Evolutionary conservation across 176 grass and related monocot genomes (phyloP), one percentile per base, ranked within the genome.

Genomic region (Aegilops umbellulata): DNA sequence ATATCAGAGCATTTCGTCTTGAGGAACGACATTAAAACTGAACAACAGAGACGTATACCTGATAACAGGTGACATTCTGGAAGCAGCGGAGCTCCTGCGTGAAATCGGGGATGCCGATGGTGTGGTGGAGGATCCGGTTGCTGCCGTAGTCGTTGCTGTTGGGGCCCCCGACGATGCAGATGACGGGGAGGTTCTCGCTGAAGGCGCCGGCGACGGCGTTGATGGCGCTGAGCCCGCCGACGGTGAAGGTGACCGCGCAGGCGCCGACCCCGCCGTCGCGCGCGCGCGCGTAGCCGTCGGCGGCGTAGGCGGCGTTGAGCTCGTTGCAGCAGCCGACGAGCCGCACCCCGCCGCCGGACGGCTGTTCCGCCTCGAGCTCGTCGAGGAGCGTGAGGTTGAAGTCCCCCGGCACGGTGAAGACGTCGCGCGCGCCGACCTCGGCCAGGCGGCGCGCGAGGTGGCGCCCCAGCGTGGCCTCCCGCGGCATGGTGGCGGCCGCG

Each of bases 271-370:
- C 76, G 7, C 86, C 64, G 41, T 9, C 85, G 58, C 87, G 87
- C 34, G 86, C 82, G 1, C 90, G 86, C 5, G 90, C 82, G 83
- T 92, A 92, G 4, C 90, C 90, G 62, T 92, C 90, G 32, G 90
- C 90, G 31, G 90, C 90, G 87, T 92, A 89, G 0, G 89, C 90
- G 1, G 93, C 93, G 90, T 93, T 95, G 80, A 95, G 93, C 88
- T 95, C 93, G 91, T 95, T 95, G 88, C 93, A 95, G 88, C 93
- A 95, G 0, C 93, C 93, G 1, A 95, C 74, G 80, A 95, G 90
- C 25, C 80, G 83, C 79, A 95, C 85, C 3, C 81, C 87, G 20
- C 36, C 10, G 16, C 47, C 47, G 47, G 47, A 51, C 47, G 47
- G 47, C 47, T 51, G 47, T 15, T 91, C 90, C 0, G 90, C 88